Percentiles rank a stretch among this genome's conserved stretches.
Conservation (phyloP, 2,329 filamentous ascomycete genomes). For the Penicillium sp. region DNA sequence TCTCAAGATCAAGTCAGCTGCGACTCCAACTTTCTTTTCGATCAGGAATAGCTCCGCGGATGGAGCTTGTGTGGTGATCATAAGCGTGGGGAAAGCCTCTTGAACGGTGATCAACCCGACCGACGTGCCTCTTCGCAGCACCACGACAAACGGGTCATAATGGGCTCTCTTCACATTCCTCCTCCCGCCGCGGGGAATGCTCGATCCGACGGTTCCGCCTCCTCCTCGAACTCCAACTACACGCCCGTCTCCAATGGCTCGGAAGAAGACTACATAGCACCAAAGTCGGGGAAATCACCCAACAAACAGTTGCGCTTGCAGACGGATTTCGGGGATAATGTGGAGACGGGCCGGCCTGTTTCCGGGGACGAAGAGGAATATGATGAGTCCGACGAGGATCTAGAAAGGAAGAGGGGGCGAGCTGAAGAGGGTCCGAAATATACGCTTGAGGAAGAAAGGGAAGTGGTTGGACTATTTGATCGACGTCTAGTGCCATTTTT, state of each 20-base stretch:
- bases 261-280: conserved; percentile 25
- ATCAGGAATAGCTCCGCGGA: background rate
- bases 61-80: background rate
- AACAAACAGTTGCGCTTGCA: conserved; percentile 34
- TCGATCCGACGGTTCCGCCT: conserved; percentile 30
- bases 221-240: conserved; percentile 33
- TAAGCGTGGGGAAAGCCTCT: background rate
- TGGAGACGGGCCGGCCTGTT: conserved; percentile 20
- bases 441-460: conserved; percentile 69
- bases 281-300: conserved; percentile 21
- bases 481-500: conserved; percentile 77
- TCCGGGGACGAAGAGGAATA: conserved; percentile 32
- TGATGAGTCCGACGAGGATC: conserved; percentile 33
- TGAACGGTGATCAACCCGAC: background rate
- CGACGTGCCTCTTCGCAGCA: background rate
- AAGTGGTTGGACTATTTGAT: conserved; percentile 76
- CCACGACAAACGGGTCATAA: conserved; percentile 8
- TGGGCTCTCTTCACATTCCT: conserved; percentile 30
- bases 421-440: conserved; percentile 36
- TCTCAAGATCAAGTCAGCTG: conserved; percentile 10
- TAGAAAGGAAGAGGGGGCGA: conserved; percentile 17
- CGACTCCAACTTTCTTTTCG: background rate
- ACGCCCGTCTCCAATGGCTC: conserved; percentile 41
- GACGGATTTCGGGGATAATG: conserved; percentile 36
- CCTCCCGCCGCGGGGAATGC: conserved; percentile 31